These are phyloP conservation scores for Cymbidium sinense DNA, from an alignment of 106 monocot species.

Conservation along the genomic window DNA sequence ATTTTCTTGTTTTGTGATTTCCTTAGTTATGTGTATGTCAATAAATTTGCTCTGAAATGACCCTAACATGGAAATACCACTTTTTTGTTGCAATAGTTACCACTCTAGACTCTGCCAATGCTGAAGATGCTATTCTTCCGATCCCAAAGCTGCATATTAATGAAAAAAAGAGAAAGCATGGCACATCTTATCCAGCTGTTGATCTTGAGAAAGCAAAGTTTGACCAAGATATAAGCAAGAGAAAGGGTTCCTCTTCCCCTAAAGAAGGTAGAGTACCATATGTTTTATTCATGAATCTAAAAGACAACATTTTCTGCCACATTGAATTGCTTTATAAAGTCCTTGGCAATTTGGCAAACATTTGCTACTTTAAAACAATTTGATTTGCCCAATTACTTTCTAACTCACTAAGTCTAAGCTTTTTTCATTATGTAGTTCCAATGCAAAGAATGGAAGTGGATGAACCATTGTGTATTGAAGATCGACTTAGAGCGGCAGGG, in stretches of 20 bases:
- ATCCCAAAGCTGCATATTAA: constrained; percentile 56
- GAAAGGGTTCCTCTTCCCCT: constrained; percentile 11
- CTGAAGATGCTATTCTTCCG: constrained; percentile 86
- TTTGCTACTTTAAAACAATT: not conserved
- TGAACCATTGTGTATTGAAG: constrained; percentile 47
- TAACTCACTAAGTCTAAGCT: no score
- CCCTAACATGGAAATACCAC: not conserved
- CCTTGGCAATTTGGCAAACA: constrained; percentile 1
- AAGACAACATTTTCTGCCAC: not conserved
- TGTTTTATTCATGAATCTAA: constrained; percentile 4
- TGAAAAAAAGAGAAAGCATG: constrained; percentile 88
- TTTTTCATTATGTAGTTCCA: constrained; percentile 23
- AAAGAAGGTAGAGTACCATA: constrained; percentile 31
- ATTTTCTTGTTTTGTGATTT: not conserved
- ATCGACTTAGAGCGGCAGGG: constrained; percentile 57
- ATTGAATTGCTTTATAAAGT: constrained; percentile 1
- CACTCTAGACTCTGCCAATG: constrained; percentile 86
- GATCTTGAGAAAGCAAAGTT: constrained; percentile 18
- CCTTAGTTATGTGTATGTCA: not conserved
- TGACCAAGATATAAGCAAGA: constrained; percentile 11
- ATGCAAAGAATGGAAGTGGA: constrained; percentile 44
- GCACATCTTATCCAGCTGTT: constrained; percentile 2
- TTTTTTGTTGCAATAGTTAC: constrained; percentile 46
- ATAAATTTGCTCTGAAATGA: not conserved
- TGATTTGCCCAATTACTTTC: not conserved